phyloP scores from a whole-genome alignment of 192 early-diverging fungal species.

The Irineochytrium annulatum region DNA sequence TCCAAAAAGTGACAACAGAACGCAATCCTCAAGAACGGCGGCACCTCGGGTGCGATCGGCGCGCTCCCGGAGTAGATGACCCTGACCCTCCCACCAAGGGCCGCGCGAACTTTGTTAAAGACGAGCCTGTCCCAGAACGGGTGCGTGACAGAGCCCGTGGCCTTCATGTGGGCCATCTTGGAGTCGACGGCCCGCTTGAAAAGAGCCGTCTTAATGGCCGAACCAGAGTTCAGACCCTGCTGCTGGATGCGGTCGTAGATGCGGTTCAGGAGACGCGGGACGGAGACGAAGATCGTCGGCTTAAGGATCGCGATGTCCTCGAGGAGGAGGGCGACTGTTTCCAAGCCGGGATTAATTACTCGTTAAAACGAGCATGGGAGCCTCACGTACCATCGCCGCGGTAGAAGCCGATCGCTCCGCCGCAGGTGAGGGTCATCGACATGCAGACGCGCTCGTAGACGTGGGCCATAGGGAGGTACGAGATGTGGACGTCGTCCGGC shows the following conservation, averaged over 20 bases:
- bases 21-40: constrained; percentile 45
- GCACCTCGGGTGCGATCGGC: constrained; percentile 46
- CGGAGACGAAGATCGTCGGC: constrained; percentile 81
- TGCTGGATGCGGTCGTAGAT: constrained; percentile 76
- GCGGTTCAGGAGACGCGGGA: constrained; percentile 85
- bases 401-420: constrained; percentile 66
- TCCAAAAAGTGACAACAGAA: constrained; percentile 60
- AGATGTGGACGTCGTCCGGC: constrained; percentile 41
- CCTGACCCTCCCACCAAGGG: constrained; percentile 66
- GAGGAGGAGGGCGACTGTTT: constrained; percentile 54
- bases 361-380: background rate
- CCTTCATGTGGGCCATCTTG: constrained; percentile 52
- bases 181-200: constrained; percentile 10
- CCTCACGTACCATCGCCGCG: constrained; percentile 50
- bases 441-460: constrained; percentile 66
- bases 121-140: constrained; percentile 81
- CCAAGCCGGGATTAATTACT: constrained; percentile 20
- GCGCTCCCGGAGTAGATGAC: constrained; percentile 42
- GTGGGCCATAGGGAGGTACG: constrained; percentile 83
- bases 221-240: constrained; percentile 13
- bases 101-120: constrained; percentile 74
- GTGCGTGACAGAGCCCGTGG: constrained; percentile 59
- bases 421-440: constrained; percentile 49
- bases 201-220: constrained; percentile 12
- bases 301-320: constrained; percentile 81